Base-by-base conservation (phyloP, 352 stramenopile genomes). In the Globisporangium alternatum region DNA sequence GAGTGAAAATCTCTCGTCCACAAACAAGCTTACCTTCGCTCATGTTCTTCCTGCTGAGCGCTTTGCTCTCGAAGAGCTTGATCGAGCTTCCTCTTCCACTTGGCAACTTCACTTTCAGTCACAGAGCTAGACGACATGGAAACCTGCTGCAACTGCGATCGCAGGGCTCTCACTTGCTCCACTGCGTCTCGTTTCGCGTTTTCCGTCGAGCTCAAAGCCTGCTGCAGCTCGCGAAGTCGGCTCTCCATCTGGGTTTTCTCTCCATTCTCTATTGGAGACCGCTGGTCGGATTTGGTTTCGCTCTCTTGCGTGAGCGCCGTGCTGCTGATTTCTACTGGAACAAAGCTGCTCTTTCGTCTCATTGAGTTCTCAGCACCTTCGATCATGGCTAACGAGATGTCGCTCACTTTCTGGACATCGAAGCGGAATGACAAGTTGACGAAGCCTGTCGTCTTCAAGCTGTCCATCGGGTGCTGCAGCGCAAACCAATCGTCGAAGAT, bases 401-500 rank as follows among this genome's bases (percentile, higher is more conserved):
- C 51, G 48, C 57, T 61, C 56, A 72, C 52, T 64, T 83, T 71
- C 48, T 86, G 83, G 0, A 74, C 73, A 49, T 93, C 77, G 66
- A 93, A 93, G 5, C 71, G 69, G 60, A 86, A 89, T 0, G 79
- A 65, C 13, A 93, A 12, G 22, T 80, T 76, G 8, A 88, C 35
- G 37, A 76, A 70, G 1, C 84, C 82, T 15, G 63, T 69, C 9
- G 66, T 69, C 21, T 60, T 49, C 1, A 51, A 39, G 0, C 54
- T 25, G 21, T 75, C 62, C 21, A 59, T 65, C 9, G 83, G 69
- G 43, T 87, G 62, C 17, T 76, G 56, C 12, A 93, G 68, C 3
- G 63, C 59, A 30, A 92, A 77, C 44, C 74, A 86, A 21, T 90
- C 83, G 39, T 93, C 73, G 28, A 93, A 86, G 44, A 91, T 70